Conservation (phyloP, 2,329 filamentous ascomycete species). For the Sporothrix pseudoabietina region DNA sequence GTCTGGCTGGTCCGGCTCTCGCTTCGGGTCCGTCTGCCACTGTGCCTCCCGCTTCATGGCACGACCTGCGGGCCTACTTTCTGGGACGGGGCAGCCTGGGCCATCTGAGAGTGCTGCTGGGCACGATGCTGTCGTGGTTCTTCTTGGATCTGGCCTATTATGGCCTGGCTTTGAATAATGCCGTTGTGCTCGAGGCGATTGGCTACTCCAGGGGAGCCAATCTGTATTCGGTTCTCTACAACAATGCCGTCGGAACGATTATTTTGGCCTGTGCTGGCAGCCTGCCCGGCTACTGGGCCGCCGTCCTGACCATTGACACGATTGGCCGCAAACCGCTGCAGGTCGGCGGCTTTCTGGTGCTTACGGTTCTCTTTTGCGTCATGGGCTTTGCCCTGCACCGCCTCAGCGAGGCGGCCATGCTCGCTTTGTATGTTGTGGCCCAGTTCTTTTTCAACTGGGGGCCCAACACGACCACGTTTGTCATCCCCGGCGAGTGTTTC, state of each 20-base stretch:
- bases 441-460: conserved; percentile 70
- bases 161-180: conserved; percentile 74
- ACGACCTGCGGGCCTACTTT: conserved; percentile 69
- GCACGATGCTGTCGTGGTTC: conserved; percentile 81
- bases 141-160: conserved; percentile 73
- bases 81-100: conserved; percentile 56
- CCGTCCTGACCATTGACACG: conserved; percentile 71
- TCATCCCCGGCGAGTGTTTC: conserved; percentile 66
- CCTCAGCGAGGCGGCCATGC: conserved; percentile 52
- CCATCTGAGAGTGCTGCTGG: conserved; percentile 70
- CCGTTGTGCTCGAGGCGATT: conserved; percentile 69
- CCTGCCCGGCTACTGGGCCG: conserved; percentile 79
- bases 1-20: conserved; percentile 44
- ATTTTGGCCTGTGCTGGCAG: conserved; percentile 76
- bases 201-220: conserved; percentile 66
- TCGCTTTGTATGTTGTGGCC: conserved; percentile 64
- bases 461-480: conserved; percentile 67
- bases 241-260: conserved; percentile 74
- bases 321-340: conserved; percentile 78
- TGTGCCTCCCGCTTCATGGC: conserved; percentile 69
- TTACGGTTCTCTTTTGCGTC: conserved; percentile 64
- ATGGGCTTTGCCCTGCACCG: conserved; percentile 62
- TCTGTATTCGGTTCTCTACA: conserved; percentile 69
- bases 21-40: conserved; percentile 50
- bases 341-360: conserved; percentile 60